These are phyloP conservation scores for Apiospora saccharicola DNA, from an alignment of 2,329 filamentous ascomycete genomes.

Conservation along the genomic window DNA sequence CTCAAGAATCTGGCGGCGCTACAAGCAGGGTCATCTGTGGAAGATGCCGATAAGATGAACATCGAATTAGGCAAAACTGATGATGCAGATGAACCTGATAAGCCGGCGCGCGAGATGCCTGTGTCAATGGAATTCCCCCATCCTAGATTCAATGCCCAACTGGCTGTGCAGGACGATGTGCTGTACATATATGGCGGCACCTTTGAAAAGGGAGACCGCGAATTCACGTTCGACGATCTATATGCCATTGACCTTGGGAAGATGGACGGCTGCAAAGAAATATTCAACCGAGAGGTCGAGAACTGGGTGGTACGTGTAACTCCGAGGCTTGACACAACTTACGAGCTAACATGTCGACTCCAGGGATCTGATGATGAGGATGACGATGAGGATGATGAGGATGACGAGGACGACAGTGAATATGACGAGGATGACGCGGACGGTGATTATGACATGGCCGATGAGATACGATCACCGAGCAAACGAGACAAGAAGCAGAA, in stretches of 20 bases:
- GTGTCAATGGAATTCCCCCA: constrained; percentile 87
- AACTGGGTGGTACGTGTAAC: constrained; percentile 79
- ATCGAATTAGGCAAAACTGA: constrained; percentile 57
- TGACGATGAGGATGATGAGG: constrained; percentile 65
- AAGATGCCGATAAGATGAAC: constrained; percentile 54
- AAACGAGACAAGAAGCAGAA: constrained; percentile 65
- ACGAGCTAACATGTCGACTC: constrained; percentile 39
- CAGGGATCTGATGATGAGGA: constrained; percentile 62
- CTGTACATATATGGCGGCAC: constrained; percentile 96
- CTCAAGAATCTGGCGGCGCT: constrained; percentile 86
- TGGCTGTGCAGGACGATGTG: constrained; percentile 90
- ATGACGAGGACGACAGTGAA: constrained; percentile 62
- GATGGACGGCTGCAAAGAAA: constrained; percentile 90
- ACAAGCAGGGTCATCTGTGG: constrained; percentile 74
- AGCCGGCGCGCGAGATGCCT: constrained; percentile 67
- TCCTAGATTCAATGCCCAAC: constrained; percentile 86
- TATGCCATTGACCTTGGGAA: constrained; percentile 95
- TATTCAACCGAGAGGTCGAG: constrained; percentile 83
- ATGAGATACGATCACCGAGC: constrained; percentile 57
- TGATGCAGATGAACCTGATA: constrained; percentile 62
- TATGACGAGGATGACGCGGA: constrained; percentile 59
- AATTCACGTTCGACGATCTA: constrained; percentile 95
- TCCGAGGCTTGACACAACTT: constrained; percentile 43
- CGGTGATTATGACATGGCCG: constrained; percentile 58
- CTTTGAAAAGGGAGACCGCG: constrained; percentile 91